Percentiles rank a stretch among this genome's conserved stretches.
These are phyloP conservation scores for Aaosphaeria pasadenensis DNA, from an alignment of 2,329 filamentous ascomycete genomes.

Conservation along the genomic window DNA sequence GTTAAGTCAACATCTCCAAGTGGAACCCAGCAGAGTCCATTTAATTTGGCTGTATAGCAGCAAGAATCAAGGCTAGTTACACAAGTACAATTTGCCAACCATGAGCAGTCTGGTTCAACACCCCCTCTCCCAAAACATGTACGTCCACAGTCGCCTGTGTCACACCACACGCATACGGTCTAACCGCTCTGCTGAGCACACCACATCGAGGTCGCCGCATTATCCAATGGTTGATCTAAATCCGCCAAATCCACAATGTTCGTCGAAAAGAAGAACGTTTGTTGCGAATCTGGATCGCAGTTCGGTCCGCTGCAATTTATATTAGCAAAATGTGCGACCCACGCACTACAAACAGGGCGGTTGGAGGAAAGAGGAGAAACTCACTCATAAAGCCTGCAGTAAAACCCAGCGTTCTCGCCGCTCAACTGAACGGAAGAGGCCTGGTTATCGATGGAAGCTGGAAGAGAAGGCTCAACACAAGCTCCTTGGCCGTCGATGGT, in stretches of 20 bases:
- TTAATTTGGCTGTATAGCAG: too few relatives aligned
- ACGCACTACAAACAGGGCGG: background rate
- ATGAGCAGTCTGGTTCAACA: too few relatives aligned
- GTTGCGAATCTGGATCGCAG: background rate
- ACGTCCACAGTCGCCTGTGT: too few relatives aligned
- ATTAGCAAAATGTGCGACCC: background rate
- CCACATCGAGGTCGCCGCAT: background rate
- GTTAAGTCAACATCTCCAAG: too few relatives aligned
- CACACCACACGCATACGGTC: background rate
- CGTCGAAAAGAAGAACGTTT: conserved; percentile 1
- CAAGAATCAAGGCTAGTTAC: too few relatives aligned
- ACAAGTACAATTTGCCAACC: too few relatives aligned
- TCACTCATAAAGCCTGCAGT: conserved; percentile 1
- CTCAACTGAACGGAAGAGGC: conserved; percentile 1
- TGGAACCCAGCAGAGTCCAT: too few relatives aligned
- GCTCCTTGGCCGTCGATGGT: background rate
- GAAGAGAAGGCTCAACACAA: background rate
- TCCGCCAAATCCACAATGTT: conserved; percentile 1
- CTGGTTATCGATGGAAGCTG: background rate
- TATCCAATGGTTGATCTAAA: background rate
- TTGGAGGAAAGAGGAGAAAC: background rate
- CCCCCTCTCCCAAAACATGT: too few relatives aligned
- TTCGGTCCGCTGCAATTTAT: background rate
- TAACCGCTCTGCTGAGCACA: background rate
- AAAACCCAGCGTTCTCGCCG: background rate